These are phyloP conservation scores for Talaromyces marneffei DNA, from an alignment of 2,329 filamentous ascomycete species.

Conservation along the genomic window DNA sequence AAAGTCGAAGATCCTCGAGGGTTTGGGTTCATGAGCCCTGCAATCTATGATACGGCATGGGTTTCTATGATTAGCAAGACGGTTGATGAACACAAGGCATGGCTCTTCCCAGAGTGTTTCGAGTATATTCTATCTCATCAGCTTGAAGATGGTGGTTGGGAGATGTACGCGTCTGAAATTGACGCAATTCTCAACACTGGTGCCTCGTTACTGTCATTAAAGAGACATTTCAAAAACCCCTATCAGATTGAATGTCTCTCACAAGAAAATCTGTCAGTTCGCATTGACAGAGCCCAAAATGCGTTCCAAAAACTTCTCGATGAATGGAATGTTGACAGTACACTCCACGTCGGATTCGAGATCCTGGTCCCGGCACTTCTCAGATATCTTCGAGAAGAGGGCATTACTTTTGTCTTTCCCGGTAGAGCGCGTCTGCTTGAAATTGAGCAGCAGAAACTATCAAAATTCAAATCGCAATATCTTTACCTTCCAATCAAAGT, in stretches of 20 bases:
- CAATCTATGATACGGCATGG: slow-evolving; percentile 34
- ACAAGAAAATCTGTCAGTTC: slow-evolving; percentile 12
- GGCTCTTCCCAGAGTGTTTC: slow-evolving; percentile 32
- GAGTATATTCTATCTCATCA: slow-evolving; percentile 25
- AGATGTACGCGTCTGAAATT: slow-evolving; percentile 20
- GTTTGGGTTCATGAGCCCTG: slow-evolving; percentile 5
- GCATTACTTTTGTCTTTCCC: slow-evolving; percentile 25
- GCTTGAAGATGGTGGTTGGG: slow-evolving; percentile 25
- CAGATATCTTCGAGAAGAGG: slow-evolving; percentile 23
- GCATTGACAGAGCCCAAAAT: slow-evolving; percentile 18
- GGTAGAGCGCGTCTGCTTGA: slow-evolving; percentile 19
- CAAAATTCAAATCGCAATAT: slow-evolving; percentile 24
- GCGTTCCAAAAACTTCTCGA: slow-evolving; percentile 21
- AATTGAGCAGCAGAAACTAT: slow-evolving; percentile 25
- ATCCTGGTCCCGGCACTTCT: slow-evolving; percentile 31
- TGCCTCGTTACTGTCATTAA: slow-evolving; percentile 29
- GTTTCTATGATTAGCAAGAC: slow-evolving; percentile 18
- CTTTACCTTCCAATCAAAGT: slow-evolving; percentile 24
- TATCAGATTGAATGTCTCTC: slow-evolving; percentile 15
- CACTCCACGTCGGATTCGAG: slow-evolving; percentile 32
- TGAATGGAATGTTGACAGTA: slow-evolving; percentile 25
- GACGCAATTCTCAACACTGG: slow-evolving; percentile 33
- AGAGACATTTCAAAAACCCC: slow-evolving; percentile 18
- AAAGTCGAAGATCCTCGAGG: slow-evolving; percentile 2
- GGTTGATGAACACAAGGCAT: slow-evolving; percentile 17